These are phyloP conservation scores for Hydnomerulius pinastri DNA, from an alignment of 768 basidiomycete species.

Conservation along the genomic window DNA sequence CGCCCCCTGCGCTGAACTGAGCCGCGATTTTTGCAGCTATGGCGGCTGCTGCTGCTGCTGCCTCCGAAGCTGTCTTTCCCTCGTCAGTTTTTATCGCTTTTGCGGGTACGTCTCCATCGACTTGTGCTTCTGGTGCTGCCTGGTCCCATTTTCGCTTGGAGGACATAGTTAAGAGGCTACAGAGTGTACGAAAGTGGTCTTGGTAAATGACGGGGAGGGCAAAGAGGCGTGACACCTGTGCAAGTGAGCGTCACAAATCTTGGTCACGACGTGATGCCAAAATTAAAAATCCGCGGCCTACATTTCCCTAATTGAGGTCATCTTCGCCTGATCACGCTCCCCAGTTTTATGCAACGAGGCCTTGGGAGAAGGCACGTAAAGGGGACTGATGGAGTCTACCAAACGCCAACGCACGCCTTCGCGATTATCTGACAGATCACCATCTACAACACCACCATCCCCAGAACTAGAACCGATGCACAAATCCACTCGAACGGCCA, in stretches of 20 bases:
- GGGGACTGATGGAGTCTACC: conserved; percentile 24
- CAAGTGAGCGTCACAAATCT: conserved; percentile 4
- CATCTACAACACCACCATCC: conserved; percentile 32
- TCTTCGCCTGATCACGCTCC: neutral
- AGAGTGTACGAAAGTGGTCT: too few species aligned
- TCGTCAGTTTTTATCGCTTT: conserved; percentile 52
- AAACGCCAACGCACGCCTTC: conserved; percentile 35
- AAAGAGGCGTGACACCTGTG: conserved; percentile 1
- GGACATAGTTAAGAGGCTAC: conserved; percentile 45
- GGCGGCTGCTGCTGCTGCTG: conserved; percentile 75
- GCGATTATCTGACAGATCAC: conserved; percentile 30
- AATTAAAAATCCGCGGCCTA: conserved; percentile 23
- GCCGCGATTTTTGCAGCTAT: conserved; percentile 96
- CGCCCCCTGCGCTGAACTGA: conserved; percentile 64
- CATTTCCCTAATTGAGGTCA: conserved; percentile 1
- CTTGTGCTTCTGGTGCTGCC: conserved; percentile 45
- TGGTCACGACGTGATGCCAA: conserved; percentile 18
- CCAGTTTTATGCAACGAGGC: conserved; percentile 7
- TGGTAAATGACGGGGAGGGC: too few species aligned
- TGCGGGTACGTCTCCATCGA: conserved; percentile 43
- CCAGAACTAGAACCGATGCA: conserved; percentile 30
- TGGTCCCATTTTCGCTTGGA: conserved; percentile 87
- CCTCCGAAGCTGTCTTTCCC: conserved; percentile 54
- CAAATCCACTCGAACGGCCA: conserved; percentile 35
- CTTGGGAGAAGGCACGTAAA: neutral